Conservation (phyloP, 1,284 basidiomycete species). For the Puccinia horiana region DNA sequence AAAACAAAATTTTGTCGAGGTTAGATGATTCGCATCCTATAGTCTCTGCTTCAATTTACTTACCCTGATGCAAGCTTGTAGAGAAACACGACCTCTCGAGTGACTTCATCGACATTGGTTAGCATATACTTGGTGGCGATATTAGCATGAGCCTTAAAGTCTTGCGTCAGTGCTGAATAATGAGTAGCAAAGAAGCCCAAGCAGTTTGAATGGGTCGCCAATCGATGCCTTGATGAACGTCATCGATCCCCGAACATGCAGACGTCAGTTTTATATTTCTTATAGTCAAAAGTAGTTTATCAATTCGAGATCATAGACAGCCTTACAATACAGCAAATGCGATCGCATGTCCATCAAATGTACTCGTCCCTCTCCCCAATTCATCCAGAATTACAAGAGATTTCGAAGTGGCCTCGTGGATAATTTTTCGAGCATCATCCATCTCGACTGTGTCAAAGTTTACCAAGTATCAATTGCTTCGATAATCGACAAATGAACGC, state of each 20-base stretch:
- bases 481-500: not conserved
- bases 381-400: conserved; percentile 91
- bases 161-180: conserved; percentile 81
- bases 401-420: conserved; percentile 74
- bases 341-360: conserved; percentile 26
- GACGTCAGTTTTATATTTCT: not conserved
- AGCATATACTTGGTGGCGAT: conserved; percentile 92
- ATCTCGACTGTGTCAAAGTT: conserved; percentile 94
- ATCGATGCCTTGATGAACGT: conserved; percentile 79
- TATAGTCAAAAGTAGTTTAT: conserved; percentile 39
- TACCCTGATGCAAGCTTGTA: conserved; percentile 90
- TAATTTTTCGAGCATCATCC: conserved; percentile 67
- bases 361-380: conserved; percentile 61
- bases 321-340: conserved; percentile 43
- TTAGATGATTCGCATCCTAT: not conserved
- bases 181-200: conserved; percentile 71
- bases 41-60: conserved; percentile 62
- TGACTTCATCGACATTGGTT: conserved; percentile 84
- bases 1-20: not conserved
- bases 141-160: conserved; percentile 85
- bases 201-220: conserved; percentile 84
- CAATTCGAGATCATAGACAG: not conserved
- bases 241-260: conserved; percentile 10
- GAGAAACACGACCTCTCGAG: conserved; percentile 82
- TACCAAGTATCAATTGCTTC: conserved; percentile 61